Evolutionary conservation across 768 basidiomycete species (phyloP), one percentile per base, ranked within the genome.

Genomic region (Psilocybe cyanescens): DNA sequence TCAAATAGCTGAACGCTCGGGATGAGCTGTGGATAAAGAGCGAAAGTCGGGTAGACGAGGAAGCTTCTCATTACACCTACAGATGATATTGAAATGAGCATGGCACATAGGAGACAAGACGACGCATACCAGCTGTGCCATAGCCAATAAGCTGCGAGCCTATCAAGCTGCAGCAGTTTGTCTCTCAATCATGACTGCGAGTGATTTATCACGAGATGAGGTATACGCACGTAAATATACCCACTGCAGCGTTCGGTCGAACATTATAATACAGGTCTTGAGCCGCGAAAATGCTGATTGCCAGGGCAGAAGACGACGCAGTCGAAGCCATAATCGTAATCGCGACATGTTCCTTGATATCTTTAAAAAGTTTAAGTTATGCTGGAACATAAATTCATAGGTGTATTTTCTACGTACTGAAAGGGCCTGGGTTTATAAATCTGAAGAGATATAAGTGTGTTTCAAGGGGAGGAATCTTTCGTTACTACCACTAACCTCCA

Each of bases 361-460:
- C 65, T 66, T 35, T 35, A n/a, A 6, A 5, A 12, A 44, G 9
- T 12, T 12, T 44, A 44, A 44, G 37, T 39, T 24, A 48, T 39
- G 28, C 8, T 7, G 28, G 2, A 3, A 16, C 31, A 16, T 8
- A 9, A 29, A 39, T 28, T n/a, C 6, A 1, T 24, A 24, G 24
- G 14, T n/a, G 28, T 5, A n/a, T 8, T 12, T 35, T 28, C 33
- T 28, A 35, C 57, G 4, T 50, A 77, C 86, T 87, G 76, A 87
- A 87, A 17, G 83, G 83, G 0, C 86, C 84, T 2, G 85, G 86
- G 66, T 87, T 86, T 49, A 86, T 70, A 68, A 83, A 85, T 31
- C 61, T 62, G 8, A 37, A 12, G 16, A 8, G 19, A 52, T 39
- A 6, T 14, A 3, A 44, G 2, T n/a, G 11, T 11, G 19, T 11